A percentile compares a stretch with the other conserved stretches of the same genome.
These are phyloP conservation scores for Apiosordaria backusii DNA, from an alignment of 495 filamentous ascomycete species.

Conservation along the genomic window DNA sequence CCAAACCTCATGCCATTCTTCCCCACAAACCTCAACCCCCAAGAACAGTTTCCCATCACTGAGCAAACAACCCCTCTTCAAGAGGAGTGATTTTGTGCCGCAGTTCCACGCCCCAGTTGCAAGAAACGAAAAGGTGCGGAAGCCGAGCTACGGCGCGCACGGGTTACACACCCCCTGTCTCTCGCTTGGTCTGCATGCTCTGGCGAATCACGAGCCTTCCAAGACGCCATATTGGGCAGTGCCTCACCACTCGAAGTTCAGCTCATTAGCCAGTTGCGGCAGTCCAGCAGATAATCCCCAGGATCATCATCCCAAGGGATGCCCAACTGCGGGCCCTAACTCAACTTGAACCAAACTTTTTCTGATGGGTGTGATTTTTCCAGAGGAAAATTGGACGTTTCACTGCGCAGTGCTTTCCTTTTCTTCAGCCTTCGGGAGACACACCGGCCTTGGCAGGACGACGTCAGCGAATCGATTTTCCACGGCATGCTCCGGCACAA, in stretches of 20 bases:
- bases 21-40: neutral
- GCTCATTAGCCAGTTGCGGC: neutral
- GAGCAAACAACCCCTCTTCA: neutral
- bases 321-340: neutral
- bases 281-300: neutral
- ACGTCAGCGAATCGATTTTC: neutral
- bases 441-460: neutral
- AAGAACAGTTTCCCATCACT: neutral
- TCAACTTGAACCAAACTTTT: neutral
- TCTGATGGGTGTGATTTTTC: neutral
- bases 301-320: neutral
- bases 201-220: constrained; percentile 1
- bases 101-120: neutral
- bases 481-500: neutral
- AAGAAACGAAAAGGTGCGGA: neutral
- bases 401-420: constrained; percentile 5
- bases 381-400: neutral
- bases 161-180: neutral
- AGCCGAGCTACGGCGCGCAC: neutral
- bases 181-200: neutral
- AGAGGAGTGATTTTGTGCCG: neutral
- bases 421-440: constrained; percentile 5
- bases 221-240: constrained; percentile 1
- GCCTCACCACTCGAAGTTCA: constrained; percentile 1
- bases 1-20: neutral